These are phyloP conservation scores for Amanita subjunquillea DNA, from an alignment of 768 basidiomycete genomes.

Conservation along the genomic window DNA sequence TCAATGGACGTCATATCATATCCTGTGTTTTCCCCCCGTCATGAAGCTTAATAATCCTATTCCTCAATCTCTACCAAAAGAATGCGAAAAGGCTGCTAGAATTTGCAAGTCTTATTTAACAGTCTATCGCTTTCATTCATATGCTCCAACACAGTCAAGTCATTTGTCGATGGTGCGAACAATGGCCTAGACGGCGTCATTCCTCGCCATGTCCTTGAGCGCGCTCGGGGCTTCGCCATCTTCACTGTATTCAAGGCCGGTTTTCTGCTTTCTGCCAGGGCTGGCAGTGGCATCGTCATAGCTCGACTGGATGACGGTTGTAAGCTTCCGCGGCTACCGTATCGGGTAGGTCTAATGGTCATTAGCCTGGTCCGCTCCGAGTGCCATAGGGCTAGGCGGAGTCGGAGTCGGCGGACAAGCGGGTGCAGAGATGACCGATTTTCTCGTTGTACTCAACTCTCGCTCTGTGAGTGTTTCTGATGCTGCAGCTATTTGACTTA, in stretches of 20 bases:
- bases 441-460: conserved; percentile 82
- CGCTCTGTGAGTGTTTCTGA: conserved; percentile 40
- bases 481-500: neutral
- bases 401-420: conserved; percentile 79
- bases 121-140: conserved; percentile 4
- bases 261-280: conserved; percentile 66
- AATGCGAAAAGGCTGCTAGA: conserved; percentile 80
- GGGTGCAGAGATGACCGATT: conserved; percentile 86
- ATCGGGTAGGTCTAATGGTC: neutral
- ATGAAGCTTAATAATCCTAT: conserved; percentile 42
- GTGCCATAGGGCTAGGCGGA: conserved; percentile 90
- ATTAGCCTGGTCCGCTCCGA: conserved; percentile 86
- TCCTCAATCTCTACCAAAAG: conserved; percentile 60
- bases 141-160: conserved; percentile 44
- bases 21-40: neutral
- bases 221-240: conserved; percentile 74
- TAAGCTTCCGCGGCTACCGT: conserved; percentile 27
- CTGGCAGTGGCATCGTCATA: conserved; percentile 83
- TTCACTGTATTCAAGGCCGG: conserved; percentile 82
- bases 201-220: conserved; percentile 37
- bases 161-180: conserved; percentile 73
- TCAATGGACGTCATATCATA: neutral
- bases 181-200: conserved; percentile 77
- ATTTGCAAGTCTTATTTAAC: conserved; percentile 47
- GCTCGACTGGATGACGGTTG: conserved; percentile 74